Evolutionary conservation across 2,329 filamentous ascomycete genomes (phyloP).

Genomic region (Fusarium sp.): DNA sequence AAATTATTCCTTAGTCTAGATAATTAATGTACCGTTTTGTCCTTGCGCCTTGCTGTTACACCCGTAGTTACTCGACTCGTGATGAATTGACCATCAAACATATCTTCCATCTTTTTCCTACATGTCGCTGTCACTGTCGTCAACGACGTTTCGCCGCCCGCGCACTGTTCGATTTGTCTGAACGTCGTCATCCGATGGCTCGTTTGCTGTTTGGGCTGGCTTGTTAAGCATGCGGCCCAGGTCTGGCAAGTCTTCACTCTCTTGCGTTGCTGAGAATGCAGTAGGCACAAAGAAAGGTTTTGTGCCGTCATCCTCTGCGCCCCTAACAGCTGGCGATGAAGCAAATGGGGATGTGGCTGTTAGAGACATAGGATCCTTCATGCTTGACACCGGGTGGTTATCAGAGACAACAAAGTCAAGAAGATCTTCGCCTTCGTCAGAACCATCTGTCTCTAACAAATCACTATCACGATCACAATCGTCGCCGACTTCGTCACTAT

Average conservation of each 20-base stretch:
- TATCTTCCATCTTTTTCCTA: constrained; percentile 11
- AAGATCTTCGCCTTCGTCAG: constrained; percentile 62
- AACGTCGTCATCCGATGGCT: constrained; percentile 36
- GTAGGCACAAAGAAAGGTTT: constrained; percentile 55
- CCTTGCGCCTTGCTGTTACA: constrained; percentile 16
- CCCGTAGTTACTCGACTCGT: constrained; percentile 1
- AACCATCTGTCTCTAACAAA: constrained; percentile 58
- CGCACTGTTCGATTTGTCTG: constrained; percentile 37
- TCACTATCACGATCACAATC: constrained; percentile 64
- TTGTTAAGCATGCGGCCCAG: constrained; percentile 46
- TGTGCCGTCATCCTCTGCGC: constrained; percentile 13
- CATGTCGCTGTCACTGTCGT: constrained; percentile 48
- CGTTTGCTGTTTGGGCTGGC: background rate
- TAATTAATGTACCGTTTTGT: constrained; percentile 31
- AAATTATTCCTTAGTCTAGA: constrained; percentile 34
- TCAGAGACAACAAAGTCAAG: constrained; percentile 68
- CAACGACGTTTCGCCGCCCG: constrained; percentile 45
- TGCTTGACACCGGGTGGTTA: constrained; percentile 55
- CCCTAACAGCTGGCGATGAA: constrained; percentile 36
- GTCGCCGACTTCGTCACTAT: constrained; percentile 62
- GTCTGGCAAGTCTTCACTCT: constrained; percentile 55
- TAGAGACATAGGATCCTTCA: constrained; percentile 48
- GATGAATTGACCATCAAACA: constrained; percentile 3
- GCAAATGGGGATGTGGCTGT: constrained; percentile 39
- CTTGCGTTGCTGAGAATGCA: constrained; percentile 54